Base-by-base conservation (phyloP, 2,329 filamentous ascomycete genomes). In the Fusarium floridanum region DNA sequence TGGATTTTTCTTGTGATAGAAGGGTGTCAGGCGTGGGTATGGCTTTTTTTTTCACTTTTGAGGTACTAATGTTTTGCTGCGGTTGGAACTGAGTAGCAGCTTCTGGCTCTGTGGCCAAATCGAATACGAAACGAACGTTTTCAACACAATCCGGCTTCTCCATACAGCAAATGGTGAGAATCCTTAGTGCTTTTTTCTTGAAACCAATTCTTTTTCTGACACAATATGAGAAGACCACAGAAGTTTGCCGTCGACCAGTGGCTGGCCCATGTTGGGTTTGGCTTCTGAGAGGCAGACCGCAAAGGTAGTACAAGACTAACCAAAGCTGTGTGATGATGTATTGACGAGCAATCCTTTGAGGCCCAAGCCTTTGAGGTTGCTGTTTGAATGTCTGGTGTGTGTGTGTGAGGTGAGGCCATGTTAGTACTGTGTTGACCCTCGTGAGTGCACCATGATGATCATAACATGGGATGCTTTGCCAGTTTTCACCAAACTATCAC, bases 151-250 rank as follows among this genome's bases (percentile, higher is more conserved):
- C 48, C 27, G 60, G 61, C 37, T 45, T 63, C 22, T 6, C 50
- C 61, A 27, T 63, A 50, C 53, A 69, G 41, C 64, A 70, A 72
- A 69, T 76, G 73, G 73, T 76, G 73, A 76, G 73, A 76, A 62
- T 72, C 73, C 73, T 70, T 59, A 36, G 68, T 70, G 73, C 68
- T n/a, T 62, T 64, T 61, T 57, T 14, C 14, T 34, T 53, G 6
- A 61, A 73, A 64, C 50, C 43, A n/a, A n/a, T n/a, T n/a, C 11
- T 29, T 24, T 76, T 37, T 71, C 73, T 75, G 67, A 75, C 73
- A 71, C 70, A n/a, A 55, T 50, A 53, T 76, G 62, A 67, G 64
- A 56, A 74, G 69, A 70, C 53, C 17, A 60, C 17, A 60, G 45
- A 60, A 59, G 60, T 62, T 75, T 75, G 72, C 60, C 22, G 22